These are phyloP conservation scores for Limonomyces culmigenus DNA, from an alignment of 1,284 basidiomycete genomes.

Conservation along the genomic window DNA sequence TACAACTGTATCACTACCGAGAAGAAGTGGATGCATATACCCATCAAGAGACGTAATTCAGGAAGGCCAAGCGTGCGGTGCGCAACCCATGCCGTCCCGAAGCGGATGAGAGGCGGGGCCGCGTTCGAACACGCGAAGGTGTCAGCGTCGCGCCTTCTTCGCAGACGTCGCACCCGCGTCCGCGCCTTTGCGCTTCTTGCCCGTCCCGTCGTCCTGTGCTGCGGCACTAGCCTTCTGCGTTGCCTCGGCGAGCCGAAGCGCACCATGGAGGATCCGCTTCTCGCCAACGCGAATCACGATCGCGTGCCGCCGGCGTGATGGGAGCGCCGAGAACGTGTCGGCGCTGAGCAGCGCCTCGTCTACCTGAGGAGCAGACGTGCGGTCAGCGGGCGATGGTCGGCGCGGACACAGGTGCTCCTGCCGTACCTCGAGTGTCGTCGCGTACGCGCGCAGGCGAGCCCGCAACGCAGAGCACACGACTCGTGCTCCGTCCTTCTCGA, in stretches of 20 bases:
- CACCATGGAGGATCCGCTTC: conserved; percentile 45
- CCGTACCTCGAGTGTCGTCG: conserved; percentile 36
- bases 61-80: too few species aligned
- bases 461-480: conserved; percentile 32
- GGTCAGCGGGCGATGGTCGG: neutral
- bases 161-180: too few species aligned
- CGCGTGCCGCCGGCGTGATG: conserved; percentile 40
- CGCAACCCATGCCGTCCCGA: too few species aligned
- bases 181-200: too few species aligned
- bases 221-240: neutral
- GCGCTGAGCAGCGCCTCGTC: conserved; percentile 35
- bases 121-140: too few species aligned
- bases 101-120: too few species aligned
- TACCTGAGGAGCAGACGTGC: conserved; percentile 25
- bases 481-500: conserved; percentile 30
- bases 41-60: too few species aligned
- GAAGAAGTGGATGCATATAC: too few species aligned
- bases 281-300: conserved; percentile 67
- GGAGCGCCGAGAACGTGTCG: conserved; percentile 13
- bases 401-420: conserved; percentile 2
- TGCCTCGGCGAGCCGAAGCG: conserved; percentile 11
- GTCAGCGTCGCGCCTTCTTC: too few species aligned
- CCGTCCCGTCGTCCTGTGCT: too few species aligned
- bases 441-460: conserved; percentile 36
- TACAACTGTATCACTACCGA: too few species aligned